These are phyloP conservation scores for Conringia planisiliqua DNA, from an alignment of 345 rosid species.

Conservation along the genomic window DNA sequence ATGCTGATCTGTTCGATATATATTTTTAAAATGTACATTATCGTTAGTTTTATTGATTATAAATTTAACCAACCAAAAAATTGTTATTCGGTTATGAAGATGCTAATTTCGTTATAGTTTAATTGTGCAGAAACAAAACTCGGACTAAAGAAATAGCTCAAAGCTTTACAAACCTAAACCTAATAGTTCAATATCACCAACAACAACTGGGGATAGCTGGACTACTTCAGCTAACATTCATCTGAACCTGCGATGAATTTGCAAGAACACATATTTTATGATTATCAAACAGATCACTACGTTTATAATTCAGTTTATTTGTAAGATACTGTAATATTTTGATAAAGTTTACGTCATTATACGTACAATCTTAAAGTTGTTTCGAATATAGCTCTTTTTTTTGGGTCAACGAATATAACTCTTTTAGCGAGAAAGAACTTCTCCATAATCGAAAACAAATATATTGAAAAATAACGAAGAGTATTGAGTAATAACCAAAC, in stretches of 20 bases:
- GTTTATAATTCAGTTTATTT: background rate
- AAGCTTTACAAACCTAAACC: background rate
- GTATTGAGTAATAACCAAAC: background rate
- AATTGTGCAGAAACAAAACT: background rate
- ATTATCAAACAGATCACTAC: background rate
- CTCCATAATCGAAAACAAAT: too few relatives aligned
- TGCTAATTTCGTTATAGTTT: background rate
- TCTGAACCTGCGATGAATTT: background rate
- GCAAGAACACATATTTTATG: background rate
- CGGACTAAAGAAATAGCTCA: background rate
- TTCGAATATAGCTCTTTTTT: background rate
- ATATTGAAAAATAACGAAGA: background rate
- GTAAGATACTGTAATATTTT: background rate
- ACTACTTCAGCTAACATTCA: background rate
- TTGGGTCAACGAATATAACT: background rate
- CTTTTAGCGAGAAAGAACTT: background rate
- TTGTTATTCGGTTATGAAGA: conserved; percentile 17
- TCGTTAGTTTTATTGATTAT: conserved; percentile 7
- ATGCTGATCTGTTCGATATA: conserved; percentile 28
- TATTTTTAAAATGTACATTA: background rate
- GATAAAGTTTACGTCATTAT: background rate
- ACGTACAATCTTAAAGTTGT: background rate
- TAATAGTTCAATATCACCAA: background rate
- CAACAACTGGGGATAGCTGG: background rate
- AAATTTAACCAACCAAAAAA: conserved; percentile 17